Evolutionary conservation across 2,329 filamentous ascomycete genomes (phyloP).

Genomic region (Hymenoscyphus fructigenus): DNA sequence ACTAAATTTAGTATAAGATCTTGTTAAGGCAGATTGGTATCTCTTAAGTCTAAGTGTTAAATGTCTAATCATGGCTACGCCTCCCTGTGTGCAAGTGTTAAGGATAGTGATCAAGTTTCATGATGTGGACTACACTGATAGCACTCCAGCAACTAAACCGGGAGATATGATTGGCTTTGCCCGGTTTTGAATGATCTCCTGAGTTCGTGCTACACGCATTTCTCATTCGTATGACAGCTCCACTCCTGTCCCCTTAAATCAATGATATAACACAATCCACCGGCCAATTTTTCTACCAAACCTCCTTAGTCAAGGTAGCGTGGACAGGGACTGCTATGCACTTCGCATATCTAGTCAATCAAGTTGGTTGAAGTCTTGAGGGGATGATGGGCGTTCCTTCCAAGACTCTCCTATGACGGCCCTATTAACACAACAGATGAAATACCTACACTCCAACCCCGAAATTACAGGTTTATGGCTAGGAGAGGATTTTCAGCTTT

Average conservation of each 20-base stretch:
- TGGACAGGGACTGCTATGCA: neutral
- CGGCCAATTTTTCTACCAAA: neutral
- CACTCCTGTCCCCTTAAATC: neutral
- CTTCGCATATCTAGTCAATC: neutral
- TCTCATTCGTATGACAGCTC: neutral
- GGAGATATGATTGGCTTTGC: neutral
- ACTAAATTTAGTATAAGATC: constrained; percentile 1
- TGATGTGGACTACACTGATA: neutral
- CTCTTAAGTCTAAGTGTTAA: neutral
- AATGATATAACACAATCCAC: neutral
- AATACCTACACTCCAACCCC: neutral
- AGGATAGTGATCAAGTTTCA: neutral
- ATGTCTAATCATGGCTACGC: too few species aligned
- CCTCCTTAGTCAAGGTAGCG: neutral
- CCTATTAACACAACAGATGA: too few species aligned
- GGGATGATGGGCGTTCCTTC: neutral
- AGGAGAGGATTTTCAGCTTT: neutral
- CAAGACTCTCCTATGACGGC: neutral
- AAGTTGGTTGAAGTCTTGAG: neutral
- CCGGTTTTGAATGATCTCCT: neutral
- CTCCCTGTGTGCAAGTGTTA: neutral
- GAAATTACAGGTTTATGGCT: neutral
- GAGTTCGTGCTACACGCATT: neutral
- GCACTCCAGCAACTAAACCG: neutral
- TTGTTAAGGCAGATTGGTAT: neutral